A percentile compares a stretch with the other conserved stretches of the same genome.
phyloP scores from a whole-genome alignment of 1,284 basidiomycete genomes.

The Ustilago tritici region DNA sequence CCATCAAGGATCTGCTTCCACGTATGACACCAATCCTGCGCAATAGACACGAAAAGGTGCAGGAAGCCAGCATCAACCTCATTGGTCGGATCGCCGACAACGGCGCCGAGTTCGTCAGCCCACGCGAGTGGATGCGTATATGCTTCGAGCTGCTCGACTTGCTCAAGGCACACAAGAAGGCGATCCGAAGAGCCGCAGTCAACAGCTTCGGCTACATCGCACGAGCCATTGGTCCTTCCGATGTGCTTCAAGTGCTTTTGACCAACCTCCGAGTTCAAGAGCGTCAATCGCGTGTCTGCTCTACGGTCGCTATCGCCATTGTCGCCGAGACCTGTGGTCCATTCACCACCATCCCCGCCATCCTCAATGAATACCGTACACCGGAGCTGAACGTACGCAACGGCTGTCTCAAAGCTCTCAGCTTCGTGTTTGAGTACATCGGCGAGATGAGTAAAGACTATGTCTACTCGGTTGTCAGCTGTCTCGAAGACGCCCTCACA shows the following conservation, averaged over 20 bases:
- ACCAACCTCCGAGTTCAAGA: slow-evolving; percentile 98
- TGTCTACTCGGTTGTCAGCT: slow-evolving; percentile 94
- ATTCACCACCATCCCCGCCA: slow-evolving; percentile 98
- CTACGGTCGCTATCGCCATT: slow-evolving; percentile 90
- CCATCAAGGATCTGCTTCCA: slow-evolving; percentile 96
- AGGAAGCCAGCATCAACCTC: slow-evolving; percentile 98
- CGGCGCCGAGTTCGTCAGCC: slow-evolving; percentile 97
- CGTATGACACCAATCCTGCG: slow-evolving; percentile 99
- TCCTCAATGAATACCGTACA: slow-evolving; percentile 98
- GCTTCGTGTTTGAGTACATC: slow-evolving; percentile 99
- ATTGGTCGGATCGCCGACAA: slow-evolving; percentile 99
- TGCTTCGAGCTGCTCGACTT: slow-evolving; percentile 98
- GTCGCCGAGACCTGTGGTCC: slow-evolving; percentile 93
- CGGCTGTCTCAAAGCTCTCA: slow-evolving; percentile 97
- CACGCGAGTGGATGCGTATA: slow-evolving; percentile 99
- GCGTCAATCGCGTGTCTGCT: slow-evolving; percentile 97
- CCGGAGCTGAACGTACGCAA: slow-evolving; percentile 95
- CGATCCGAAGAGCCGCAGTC: slow-evolving; percentile 96
- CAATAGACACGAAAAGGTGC: slow-evolving; percentile 99
- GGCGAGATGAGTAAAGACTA: slow-evolving; percentile 99
- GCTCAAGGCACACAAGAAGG: slow-evolving; percentile 98
- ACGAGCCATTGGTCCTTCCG: slow-evolving; percentile 98
- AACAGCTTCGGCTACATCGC: slow-evolving; percentile 99
- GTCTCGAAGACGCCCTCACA: slow-evolving; percentile 96
- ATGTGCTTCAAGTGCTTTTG: slow-evolving; percentile 93